Conservation (phyloP, 768 basidiomycete species). For the Saitozyma sp. region DNA sequence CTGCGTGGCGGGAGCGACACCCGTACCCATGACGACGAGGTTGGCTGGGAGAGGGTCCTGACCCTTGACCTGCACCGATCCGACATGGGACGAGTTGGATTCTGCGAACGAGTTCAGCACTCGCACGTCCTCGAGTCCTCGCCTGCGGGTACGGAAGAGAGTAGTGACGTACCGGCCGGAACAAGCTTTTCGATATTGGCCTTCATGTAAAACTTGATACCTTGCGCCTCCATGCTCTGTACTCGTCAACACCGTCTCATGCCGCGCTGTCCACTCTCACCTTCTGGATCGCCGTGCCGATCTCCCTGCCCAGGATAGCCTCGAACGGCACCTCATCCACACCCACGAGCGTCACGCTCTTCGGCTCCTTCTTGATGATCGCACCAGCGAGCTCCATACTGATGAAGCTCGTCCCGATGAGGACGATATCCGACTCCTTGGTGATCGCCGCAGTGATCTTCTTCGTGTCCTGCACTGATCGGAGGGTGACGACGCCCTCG, state of each 20-base stretch:
- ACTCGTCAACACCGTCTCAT: constrained; percentile 6
- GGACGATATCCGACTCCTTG: constrained; percentile 75
- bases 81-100: constrained; percentile 60
- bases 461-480: constrained; percentile 69
- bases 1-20: constrained; percentile 77
- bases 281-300: constrained; percentile 76
- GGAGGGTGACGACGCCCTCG: constrained; percentile 73
- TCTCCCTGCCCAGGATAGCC: constrained; percentile 72
- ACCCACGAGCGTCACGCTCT: constrained; percentile 79
- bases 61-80: constrained; percentile 65
- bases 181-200: constrained; percentile 68
- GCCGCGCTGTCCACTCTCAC: constrained; percentile 50
- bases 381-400: constrained; percentile 82
- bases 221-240: constrained; percentile 76
- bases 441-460: constrained; percentile 55
- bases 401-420: constrained; percentile 88
- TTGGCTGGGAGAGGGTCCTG: constrained; percentile 69
- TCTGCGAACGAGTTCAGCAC: constrained; percentile 11
- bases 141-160: not conserved
- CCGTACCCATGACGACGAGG: constrained; percentile 80
- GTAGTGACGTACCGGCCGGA: constrained; percentile 54
- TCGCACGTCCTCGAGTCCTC: not conserved
- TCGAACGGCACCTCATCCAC: constrained; percentile 81
- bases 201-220: constrained; percentile 80
- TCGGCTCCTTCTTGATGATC: constrained; percentile 66